Percentiles rank a stretch among this genome's conserved stretches.
phyloP scores from a whole-genome alignment of 495 filamentous ascomycete species.

The Xylaria scruposa region DNA sequence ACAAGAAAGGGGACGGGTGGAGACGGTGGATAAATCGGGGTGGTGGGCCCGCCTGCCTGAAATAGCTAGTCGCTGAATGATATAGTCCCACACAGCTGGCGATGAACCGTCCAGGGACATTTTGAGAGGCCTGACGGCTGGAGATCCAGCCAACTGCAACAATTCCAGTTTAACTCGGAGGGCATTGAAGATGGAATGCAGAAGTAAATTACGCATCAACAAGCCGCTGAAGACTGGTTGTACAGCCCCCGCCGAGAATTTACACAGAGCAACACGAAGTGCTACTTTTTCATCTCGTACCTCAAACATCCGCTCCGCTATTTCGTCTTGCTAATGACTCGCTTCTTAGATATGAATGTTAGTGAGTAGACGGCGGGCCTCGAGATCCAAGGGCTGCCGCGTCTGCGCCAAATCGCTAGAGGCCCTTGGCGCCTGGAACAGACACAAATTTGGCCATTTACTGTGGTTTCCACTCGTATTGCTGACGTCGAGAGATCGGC shows the following conservation, averaged over 20 bases:
- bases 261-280: background rate
- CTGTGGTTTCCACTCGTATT: conserved; percentile 16
- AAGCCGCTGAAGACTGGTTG: background rate
- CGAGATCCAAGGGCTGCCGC: background rate
- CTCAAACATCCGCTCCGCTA: background rate
- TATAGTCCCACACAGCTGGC: background rate
- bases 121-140: conserved; percentile 9
- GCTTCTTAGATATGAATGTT: background rate
- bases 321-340: background rate
- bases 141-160: conserved; percentile 2
- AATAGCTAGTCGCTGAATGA: background rate
- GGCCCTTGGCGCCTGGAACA: background rate
- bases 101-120: conserved; percentile 6
- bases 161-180: conserved; percentile 18
- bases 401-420: background rate
- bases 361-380: background rate
- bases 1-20: conserved; percentile 25
- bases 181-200: conserved; percentile 12
- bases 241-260: background rate
- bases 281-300: background rate
- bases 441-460: background rate
- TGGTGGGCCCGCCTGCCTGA: conserved; percentile 4
- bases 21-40: background rate
- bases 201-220: conserved; percentile 23
- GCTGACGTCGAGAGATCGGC: conserved; percentile 18